Base-by-base conservation (phyloP, 805 yeast genomes). In the Kodamaea restingae region DNA sequence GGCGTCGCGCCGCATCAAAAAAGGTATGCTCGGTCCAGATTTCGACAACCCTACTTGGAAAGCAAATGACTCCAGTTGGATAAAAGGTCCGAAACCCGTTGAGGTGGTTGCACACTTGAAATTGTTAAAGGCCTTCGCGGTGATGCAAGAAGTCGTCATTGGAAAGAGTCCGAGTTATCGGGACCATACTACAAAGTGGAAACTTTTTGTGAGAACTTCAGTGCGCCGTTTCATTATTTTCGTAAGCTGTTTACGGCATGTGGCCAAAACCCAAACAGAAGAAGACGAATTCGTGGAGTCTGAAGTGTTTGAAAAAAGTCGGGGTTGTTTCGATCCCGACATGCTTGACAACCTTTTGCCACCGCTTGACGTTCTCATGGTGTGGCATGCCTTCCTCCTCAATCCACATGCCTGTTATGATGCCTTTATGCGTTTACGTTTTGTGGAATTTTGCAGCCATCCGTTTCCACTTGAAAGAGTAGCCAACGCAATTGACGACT, bases 41-140 rank as follows among this genome's bases (percentile, higher is more conserved):
- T n/a, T n/a, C n/a, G n/a, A n/a, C n/a, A n/a, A n/a, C n/a, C n/a
- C n/a, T n/a, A n/a, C n/a, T n/a, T n/a, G n/a, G n/a, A n/a, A n/a
- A n/a, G n/a, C n/a, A n/a, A n/a, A n/a, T n/a, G n/a, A n/a, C n/a
- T n/a, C n/a, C n/a, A n/a, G n/a, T n/a, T n/a, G n/a, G n/a, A n/a
- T n/a, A n/a, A n/a, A n/a, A n/a, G n/a, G n/a, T n/a, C n/a, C n/a
- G n/a, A n/a, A n/a, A n/a, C n/a, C n/a, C n/a, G n/a, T n/a, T n/a
- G n/a, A n/a, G n/a, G n/a, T n/a, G n/a, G 38, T 50, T 7, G 46
- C 51, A 7, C 60, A 56, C 40, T 48, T 58, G 38, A 56, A 53
- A 40, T 37, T 58, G 22, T 37, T 56, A 12, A 46, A 44, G 30
- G 50, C 58, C 4, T 55, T 58, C 38, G 41, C 31, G 11, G 47